Evolutionary conservation across 352 stramenopile genomes (phyloP).

Genomic region (Globisporangium nunn): DNA sequence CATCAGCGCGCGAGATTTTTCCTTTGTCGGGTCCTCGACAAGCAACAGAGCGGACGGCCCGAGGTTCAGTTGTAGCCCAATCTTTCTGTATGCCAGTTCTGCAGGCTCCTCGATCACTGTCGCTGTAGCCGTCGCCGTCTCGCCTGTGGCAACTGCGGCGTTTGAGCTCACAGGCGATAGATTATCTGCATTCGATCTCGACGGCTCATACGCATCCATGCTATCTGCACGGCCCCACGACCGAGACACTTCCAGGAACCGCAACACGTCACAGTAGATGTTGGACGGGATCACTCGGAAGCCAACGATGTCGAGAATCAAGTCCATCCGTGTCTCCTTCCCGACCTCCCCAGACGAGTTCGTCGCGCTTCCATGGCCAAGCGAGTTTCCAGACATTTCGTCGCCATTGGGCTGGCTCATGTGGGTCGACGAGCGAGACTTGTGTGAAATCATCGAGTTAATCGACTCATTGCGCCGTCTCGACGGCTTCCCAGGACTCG

Average conservation of each 20-base stretch:
- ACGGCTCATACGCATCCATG: neutral
- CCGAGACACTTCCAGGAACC: conserved; percentile 49
- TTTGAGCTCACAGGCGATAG: neutral
- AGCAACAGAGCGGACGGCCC: conserved; percentile 62
- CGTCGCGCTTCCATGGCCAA: neutral
- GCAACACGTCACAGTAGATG: conserved; percentile 71
- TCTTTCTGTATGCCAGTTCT: conserved; percentile 31
- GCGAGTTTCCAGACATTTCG: conserved; percentile 4
- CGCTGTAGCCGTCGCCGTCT: neutral
- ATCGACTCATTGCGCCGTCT: conserved; percentile 8
- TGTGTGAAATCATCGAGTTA: conserved; percentile 6
- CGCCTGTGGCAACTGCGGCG: no score
- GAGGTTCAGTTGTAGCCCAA: conserved; percentile 51
- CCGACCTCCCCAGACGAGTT: conserved; percentile 8
- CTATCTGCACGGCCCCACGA: conserved; percentile 12
- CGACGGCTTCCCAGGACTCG: conserved; percentile 8
- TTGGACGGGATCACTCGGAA: conserved; percentile 80
- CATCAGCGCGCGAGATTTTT: conserved; percentile 66
- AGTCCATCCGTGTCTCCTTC: conserved; percentile 44
- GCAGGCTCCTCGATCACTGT: conserved; percentile 1
- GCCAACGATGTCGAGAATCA: conserved; percentile 62
- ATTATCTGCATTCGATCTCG: neutral
- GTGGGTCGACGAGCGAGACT: conserved; percentile 6
- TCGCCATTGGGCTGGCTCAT: conserved; percentile 9
- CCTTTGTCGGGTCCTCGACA: conserved; percentile 65